These are phyloP conservation scores for Sporothrix protearum DNA, from an alignment of 2,329 filamentous ascomycete species.

Conservation along the genomic window DNA sequence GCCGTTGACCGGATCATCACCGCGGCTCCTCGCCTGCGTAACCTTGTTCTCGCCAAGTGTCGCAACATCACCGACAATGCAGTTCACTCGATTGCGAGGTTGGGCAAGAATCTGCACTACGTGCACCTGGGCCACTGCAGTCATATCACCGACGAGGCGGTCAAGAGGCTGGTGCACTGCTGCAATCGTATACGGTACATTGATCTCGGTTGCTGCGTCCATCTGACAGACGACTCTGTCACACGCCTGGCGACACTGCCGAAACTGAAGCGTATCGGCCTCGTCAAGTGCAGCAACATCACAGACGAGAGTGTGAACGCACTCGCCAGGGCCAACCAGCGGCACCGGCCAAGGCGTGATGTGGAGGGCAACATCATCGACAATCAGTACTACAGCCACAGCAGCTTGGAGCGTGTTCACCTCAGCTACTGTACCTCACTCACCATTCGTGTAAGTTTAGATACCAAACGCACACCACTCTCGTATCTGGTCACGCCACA, in stretches of 20 bases:
- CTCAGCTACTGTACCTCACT: conserved; percentile 90
- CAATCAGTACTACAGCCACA: conserved; percentile 54
- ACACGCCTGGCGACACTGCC: conserved; percentile 79
- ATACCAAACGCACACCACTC: background rate
- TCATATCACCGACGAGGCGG: conserved; percentile 84
- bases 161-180: conserved; percentile 74
- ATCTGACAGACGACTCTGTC: conserved; percentile 87
- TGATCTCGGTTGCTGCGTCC: conserved; percentile 89
- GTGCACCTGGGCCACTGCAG: conserved; percentile 92
- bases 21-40: conserved; percentile 81
- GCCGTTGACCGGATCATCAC: conserved; percentile 85
- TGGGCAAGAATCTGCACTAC: conserved; percentile 96
- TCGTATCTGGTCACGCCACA: too few relatives aligned
- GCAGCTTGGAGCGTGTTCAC: conserved; percentile 86
- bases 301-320: conserved; percentile 86
- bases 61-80: conserved; percentile 85
- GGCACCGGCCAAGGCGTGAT: conserved; percentile 49
- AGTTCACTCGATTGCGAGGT: conserved; percentile 78
- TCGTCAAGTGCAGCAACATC: conserved; percentile 90
- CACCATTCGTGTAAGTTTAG: conserved; percentile 70
- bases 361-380: conserved; percentile 45
- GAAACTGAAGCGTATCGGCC: conserved; percentile 88
- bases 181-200: conserved; percentile 98
- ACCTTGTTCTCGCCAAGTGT: conserved; percentile 92
- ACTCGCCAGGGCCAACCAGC: conserved; percentile 67